phyloP scores from a whole-genome alignment of 2,329 filamentous ascomycete species.

The Cladosporium sp. region DNA sequence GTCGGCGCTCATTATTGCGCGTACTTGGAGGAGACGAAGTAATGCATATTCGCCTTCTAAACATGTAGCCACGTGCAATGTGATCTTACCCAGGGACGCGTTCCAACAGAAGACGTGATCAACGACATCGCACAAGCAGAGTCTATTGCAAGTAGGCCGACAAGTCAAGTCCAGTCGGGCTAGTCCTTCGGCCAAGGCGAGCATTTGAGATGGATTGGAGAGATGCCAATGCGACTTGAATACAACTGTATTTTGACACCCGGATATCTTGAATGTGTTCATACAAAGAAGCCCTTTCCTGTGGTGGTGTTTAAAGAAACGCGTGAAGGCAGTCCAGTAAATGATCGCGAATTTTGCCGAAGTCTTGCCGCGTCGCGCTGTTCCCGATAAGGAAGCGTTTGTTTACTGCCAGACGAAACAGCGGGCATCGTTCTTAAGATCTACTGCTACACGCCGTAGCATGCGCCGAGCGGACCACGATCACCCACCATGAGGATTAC shows the following conservation, averaged over 20 bases:
- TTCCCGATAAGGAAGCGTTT: background rate
- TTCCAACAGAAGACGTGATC: background rate
- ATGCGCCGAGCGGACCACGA: conserved; percentile 8
- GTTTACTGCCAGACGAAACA: background rate
- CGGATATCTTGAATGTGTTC: background rate
- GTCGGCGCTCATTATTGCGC: conserved; percentile 6
- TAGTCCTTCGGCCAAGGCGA: background rate
- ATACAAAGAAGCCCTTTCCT: background rate
- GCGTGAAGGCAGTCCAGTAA: background rate
- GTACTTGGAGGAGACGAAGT: background rate
- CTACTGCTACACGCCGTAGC: background rate
- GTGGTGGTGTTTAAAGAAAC: background rate
- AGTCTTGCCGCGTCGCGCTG: conserved; percentile 8
- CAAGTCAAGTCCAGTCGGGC: background rate
- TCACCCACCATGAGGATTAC: conserved; percentile 35
- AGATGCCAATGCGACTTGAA: background rate
- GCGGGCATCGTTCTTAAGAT: background rate
- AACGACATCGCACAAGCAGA: background rate
- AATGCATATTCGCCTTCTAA: background rate
- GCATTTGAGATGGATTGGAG: background rate
- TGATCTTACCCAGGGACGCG: no score
- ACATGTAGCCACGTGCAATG: background rate
- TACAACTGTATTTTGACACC: background rate
- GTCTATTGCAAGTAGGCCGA: background rate
- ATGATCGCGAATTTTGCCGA: background rate